Evolutionary conservation across 805 yeast genomes (phyloP), one percentile per base, ranked within the genome.

Genomic region (Dipodascopsis uninucleata): DNA sequence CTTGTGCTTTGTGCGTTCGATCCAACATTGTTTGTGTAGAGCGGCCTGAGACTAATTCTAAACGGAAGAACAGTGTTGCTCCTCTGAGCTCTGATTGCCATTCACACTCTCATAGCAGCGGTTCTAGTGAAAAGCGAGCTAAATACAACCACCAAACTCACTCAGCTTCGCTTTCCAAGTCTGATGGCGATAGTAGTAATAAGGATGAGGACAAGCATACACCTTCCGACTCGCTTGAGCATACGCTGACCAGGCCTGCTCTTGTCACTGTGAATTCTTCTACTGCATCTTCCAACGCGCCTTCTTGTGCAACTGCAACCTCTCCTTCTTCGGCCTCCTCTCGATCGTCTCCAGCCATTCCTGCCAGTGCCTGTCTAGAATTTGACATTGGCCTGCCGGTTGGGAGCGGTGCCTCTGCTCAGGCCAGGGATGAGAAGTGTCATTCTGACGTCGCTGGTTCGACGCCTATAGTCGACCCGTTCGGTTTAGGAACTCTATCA

Each of bases 401-500:
- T 22, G 36, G 36, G 16, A 24, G 35, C 39, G 45, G 3, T 21
- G 35, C 3, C 12, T 40, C n/a, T 34, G 10, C 6, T 34, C 28
- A 9, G n/a, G 22, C 36, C 36, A 26, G 36, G 12, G n/a, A 16
- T 31, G 22, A 16, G n/a, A n/a, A n/a, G n/a, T n/a, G n/a, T n/a
- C 36, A 31, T 10, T 21, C 18, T 8, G 42, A 37, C 10, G n/a
- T 36, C 1, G 35, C 22, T 14, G 16, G 24, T 8, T 41, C 29
- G 28, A 17, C 45, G 6, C 18, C 41, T 7, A n/a, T 32, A 10
- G 10, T 37, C 35, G 26, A 32, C 21, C 36, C 39, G 9, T 35
- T 43, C 17, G 33, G 38, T 29, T 37, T 38, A 17, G 28, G 31
- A 24, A 32, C 47, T 10, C 28, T 32, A 28, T 14, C 41, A 17